Conservation (phyloP, 2,329 filamentous ascomycete species). For the Didymella glomerata region DNA sequence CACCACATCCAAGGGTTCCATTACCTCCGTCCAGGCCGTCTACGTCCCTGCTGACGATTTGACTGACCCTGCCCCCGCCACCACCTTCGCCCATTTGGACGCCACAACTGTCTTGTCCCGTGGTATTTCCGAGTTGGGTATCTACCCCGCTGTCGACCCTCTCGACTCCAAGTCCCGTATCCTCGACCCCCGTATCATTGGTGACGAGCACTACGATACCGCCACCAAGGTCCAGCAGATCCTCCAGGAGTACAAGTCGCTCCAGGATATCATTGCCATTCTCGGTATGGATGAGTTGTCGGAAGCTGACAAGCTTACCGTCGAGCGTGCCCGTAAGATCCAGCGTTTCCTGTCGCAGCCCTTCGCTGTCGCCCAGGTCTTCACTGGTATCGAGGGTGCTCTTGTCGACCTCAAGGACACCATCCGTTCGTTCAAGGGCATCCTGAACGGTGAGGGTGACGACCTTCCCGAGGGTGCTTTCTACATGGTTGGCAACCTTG, state of each 20-base stretch:
- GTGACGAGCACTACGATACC: conserved; percentile 95
- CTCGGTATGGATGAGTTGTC: conserved; percentile 99
- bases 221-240: conserved; percentile 98
- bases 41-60: conserved; percentile 99
- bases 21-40: conserved; percentile 99
- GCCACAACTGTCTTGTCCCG: conserved; percentile 99
- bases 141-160: conserved; percentile 99
- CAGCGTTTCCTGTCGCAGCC: conserved; percentile 99
- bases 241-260: conserved; percentile 99
- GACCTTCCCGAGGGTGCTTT: conserved; percentile 91
- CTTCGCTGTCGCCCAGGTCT: conserved; percentile 88
- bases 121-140: conserved; percentile 99
- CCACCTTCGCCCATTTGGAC: conserved; percentile 99
- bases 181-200: conserved; percentile 98
- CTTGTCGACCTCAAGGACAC: conserved; percentile 99
- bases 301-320: conserved; percentile 98
- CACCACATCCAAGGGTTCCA: conserved; percentile 99
- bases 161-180: conserved; percentile 99
- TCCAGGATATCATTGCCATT: conserved; percentile 99
- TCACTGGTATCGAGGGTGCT: conserved; percentile 94
- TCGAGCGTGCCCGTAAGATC: conserved; percentile 99
- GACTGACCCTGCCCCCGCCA: conserved; percentile 99
- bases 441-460: conserved; percentile 93
- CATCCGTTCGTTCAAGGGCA: conserved; percentile 96
- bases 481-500: conserved; percentile 99